phyloP scores from a whole-genome alignment of 1,284 basidiomycete genomes.

The Puccinia polysora region DNA sequence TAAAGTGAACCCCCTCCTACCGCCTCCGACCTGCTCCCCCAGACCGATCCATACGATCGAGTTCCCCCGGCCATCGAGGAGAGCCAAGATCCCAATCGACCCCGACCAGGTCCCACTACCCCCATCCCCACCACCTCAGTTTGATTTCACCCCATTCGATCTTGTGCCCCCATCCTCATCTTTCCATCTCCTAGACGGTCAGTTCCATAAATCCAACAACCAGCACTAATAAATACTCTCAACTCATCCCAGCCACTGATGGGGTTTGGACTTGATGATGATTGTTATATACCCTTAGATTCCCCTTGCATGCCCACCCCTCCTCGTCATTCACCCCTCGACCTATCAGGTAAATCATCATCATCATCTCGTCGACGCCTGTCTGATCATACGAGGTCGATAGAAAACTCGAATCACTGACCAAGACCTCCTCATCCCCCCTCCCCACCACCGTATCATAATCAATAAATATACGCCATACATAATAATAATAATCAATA shows the following conservation, averaged over 20 bases:
- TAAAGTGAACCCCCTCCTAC: conserved; percentile 1
- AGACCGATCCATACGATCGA: neutral
- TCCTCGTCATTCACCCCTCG: neutral
- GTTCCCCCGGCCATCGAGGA: conserved; percentile 26
- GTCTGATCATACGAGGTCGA: too few relatives aligned
- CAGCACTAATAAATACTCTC: neutral
- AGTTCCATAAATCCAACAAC: neutral
- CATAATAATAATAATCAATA: too few relatives aligned
- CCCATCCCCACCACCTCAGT: conserved; percentile 25
- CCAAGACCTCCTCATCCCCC: too few relatives aligned
- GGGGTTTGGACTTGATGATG: too few relatives aligned
- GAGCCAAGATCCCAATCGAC: neutral
- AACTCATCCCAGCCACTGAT: too few relatives aligned
- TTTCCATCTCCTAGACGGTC: conserved; percentile 19
- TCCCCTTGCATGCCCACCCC: conserved; percentile 16
- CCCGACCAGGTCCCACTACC: conserved; percentile 6
- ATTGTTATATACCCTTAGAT: neutral
- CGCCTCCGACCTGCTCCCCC: conserved; percentile 4
- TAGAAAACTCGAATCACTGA: too few relatives aligned
- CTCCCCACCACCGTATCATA: too few relatives aligned
- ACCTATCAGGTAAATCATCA: neutral
- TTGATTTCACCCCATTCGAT: conserved; percentile 23
- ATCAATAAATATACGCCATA: too few relatives aligned
- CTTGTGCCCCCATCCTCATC: neutral
- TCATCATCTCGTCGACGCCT: neutral